A percentile compares a stretch with the other conserved stretches of the same genome.
These are phyloP conservation scores for Emergomyces africanus DNA, from an alignment of 2,329 filamentous ascomycete genomes.

Conservation along the genomic window DNA sequence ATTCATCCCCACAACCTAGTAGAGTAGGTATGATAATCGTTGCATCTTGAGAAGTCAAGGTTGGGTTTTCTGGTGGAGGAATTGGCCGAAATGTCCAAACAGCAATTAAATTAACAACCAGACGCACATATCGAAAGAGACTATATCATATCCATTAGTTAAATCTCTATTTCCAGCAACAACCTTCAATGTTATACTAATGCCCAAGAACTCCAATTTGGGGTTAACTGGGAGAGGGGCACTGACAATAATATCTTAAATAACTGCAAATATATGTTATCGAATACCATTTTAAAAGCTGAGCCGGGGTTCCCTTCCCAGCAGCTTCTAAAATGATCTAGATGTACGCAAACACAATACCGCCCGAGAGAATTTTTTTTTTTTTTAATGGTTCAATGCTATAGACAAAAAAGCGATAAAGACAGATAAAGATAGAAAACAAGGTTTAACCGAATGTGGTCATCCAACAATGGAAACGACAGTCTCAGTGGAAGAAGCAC, in stretches of 20 bases:
- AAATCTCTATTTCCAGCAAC: neutral
- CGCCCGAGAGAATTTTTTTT: slow-evolving; percentile 2
- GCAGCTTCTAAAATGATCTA: neutral
- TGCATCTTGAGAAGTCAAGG: slow-evolving; percentile 67
- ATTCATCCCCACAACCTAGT: slow-evolving; percentile 70
- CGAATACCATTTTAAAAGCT: slow-evolving; percentile 8
- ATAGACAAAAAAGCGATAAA: slow-evolving; percentile 1
- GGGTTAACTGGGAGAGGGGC: neutral
- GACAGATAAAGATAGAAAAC: neutral
- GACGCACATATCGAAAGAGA: slow-evolving; percentile 74
- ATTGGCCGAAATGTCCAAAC: slow-evolving; percentile 82
- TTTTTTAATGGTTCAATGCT: neutral
- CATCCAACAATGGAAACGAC: slow-evolving; percentile 5
- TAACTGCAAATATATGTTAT: slow-evolving; percentile 9
- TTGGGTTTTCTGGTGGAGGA: slow-evolving; percentile 68
- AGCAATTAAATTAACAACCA: slow-evolving; percentile 72
- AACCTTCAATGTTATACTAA: neutral
- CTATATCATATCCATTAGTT: slow-evolving; percentile 34
- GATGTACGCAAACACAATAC: slow-evolving; percentile 4
- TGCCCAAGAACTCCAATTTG: neutral
- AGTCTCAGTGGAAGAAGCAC: slow-evolving; percentile 6
- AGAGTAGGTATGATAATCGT: slow-evolving; percentile 92
- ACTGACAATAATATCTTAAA: slow-evolving; percentile 13
- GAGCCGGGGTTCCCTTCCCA: neutral
- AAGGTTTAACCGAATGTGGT: neutral